Evolutionary conservation across 106 monocot species (phyloP).

Genomic region (Iris macrosiphon): DNA sequence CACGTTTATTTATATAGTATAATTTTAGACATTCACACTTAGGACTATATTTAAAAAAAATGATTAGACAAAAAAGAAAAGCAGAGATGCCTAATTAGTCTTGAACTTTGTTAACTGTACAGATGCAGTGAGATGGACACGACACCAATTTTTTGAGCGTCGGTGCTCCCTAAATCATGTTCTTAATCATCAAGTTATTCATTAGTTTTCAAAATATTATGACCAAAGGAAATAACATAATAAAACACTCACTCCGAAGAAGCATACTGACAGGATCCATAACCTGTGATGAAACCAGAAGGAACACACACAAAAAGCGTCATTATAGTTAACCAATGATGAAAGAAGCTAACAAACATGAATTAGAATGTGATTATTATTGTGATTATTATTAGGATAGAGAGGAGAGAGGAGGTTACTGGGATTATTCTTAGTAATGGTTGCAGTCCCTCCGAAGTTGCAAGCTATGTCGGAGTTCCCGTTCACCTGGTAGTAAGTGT

Average conservation of each 20-base stretch:
- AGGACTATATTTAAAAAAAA: no score
- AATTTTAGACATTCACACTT: no score
- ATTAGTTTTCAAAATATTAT: neutral
- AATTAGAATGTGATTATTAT: neutral
- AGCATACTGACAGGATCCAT: constrained; percentile 55
- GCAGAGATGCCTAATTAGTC: neutral
- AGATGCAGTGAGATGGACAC: no score
- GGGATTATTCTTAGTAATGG: constrained; percentile 52
- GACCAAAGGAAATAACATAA: neutral
- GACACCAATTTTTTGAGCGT: no score
- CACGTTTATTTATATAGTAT: no score
- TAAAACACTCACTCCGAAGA: constrained; percentile 42
- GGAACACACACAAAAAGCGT: neutral
- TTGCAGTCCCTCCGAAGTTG: constrained; percentile 80
- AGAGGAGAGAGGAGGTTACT: constrained; percentile 25
- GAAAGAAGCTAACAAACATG: neutral
- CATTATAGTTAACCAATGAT: neutral
- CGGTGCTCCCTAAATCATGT: no score
- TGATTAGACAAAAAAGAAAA: neutral
- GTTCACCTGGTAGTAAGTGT: constrained; percentile 95
- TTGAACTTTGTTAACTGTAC: neutral
- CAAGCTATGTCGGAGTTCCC: constrained; percentile 94
- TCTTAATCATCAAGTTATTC: no score
- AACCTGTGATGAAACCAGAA: constrained; percentile 26
- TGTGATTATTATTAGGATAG: neutral